Percentiles rank a stretch among this genome's conserved stretches.
Conservation (phyloP, 2,329 filamentous ascomycete genomes). For the Alternaria arbusti region DNA sequence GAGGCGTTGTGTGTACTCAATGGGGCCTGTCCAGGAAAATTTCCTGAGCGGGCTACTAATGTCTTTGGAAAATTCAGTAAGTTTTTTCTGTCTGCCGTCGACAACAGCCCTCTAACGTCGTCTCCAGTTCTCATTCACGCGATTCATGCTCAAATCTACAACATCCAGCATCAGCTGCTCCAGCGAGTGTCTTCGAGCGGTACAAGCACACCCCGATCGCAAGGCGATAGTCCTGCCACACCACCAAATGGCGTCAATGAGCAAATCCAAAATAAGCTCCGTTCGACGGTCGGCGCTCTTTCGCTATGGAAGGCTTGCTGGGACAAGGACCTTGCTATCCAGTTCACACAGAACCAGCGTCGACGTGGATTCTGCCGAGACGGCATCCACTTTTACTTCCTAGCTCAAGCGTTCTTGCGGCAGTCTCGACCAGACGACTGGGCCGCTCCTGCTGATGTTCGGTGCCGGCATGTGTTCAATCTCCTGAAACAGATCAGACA, state of each 20-base stretch:
- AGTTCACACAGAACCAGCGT: conserved; percentile 68
- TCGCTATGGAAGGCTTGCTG: conserved; percentile 76
- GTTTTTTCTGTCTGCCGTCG: background rate
- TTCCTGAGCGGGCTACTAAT: conserved; percentile 72
- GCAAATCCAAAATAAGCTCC: conserved; percentile 56
- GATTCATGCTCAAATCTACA: conserved; percentile 68
- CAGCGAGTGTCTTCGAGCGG: conserved; percentile 49
- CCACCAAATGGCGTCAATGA: conserved; percentile 53
- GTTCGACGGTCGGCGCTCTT: conserved; percentile 60
- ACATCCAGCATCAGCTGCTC: conserved; percentile 55
- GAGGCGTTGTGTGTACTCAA: conserved; percentile 68
- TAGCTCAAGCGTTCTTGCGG: conserved; percentile 70
- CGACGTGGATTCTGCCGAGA: conserved; percentile 75
- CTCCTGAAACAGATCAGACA: conserved; percentile 65
- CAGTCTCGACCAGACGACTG: conserved; percentile 62
- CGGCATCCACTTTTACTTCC: conserved; percentile 75
- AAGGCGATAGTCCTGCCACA: conserved; percentile 57
- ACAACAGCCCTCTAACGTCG: conserved; percentile 11
- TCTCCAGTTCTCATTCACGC: conserved; percentile 68
- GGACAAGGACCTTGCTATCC: conserved; percentile 72
- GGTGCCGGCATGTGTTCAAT: conserved; percentile 66
- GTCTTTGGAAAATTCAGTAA: conserved; percentile 71
- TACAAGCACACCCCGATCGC: conserved; percentile 63
- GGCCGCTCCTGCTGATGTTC: conserved; percentile 63
- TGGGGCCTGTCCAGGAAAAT: conserved; percentile 62